Conservation (phyloP, 2,329 filamentous ascomycete genomes). For the Phialemonium atrogriseum region DNA sequence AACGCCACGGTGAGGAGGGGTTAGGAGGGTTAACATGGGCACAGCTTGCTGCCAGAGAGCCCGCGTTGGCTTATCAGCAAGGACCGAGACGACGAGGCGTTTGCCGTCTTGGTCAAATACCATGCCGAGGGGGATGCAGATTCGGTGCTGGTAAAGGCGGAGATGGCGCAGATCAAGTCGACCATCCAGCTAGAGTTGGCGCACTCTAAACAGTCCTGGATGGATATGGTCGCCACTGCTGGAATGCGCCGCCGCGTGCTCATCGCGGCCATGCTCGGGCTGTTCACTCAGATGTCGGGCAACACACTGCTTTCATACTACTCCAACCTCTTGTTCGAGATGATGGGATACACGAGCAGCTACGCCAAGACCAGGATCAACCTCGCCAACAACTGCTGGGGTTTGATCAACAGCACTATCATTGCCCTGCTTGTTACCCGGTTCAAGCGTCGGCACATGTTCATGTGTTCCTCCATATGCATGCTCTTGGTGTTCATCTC, state of each 20-base stretch:
- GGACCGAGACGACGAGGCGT: constrained; percentile 45
- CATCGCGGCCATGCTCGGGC: constrained; percentile 24
- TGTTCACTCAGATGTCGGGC: constrained; percentile 32
- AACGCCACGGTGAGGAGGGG: too few species aligned
- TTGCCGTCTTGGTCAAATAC: constrained; percentile 46
- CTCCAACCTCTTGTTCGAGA: constrained; percentile 29
- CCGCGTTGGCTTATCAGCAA: constrained; percentile 40
- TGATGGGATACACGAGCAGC: constrained; percentile 28
- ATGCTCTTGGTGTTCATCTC: constrained; percentile 26
- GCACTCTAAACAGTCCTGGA: constrained; percentile 34
- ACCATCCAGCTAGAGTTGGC: constrained; percentile 38
- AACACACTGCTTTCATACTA: constrained; percentile 30
- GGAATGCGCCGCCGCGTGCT: constrained; percentile 25
- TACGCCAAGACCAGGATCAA: constrained; percentile 28
- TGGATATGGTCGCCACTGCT: constrained; percentile 22
- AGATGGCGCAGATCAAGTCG: constrained; percentile 48
- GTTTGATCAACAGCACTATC: constrained; percentile 25
- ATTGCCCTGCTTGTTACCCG: constrained; percentile 26
- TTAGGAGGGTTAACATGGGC: too few species aligned
- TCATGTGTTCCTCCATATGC: constrained; percentile 27
- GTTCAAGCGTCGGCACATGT: constrained; percentile 25
- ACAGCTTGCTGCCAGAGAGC: constrained; percentile 40
- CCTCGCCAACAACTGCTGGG: constrained; percentile 28
- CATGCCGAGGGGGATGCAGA: constrained; percentile 46
- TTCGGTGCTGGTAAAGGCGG: constrained; percentile 43